Conservation (phyloP, 805 yeast genomes). For the Schwanniomyces sp. region DNA sequence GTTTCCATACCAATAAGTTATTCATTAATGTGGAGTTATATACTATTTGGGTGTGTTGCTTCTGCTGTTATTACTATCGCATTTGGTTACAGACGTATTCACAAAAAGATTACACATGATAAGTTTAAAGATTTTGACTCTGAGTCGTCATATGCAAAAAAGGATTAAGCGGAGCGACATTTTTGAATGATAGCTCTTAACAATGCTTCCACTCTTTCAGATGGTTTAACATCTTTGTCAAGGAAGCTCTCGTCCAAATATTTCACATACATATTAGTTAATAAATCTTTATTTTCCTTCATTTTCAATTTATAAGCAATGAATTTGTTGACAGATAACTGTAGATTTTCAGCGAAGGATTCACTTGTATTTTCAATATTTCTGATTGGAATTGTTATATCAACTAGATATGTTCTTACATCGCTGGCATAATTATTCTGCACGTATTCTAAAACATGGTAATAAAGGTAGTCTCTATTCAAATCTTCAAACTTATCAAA, state of each 20-base stretch:
- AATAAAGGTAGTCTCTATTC: slow-evolving; percentile 64
- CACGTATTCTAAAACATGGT: slow-evolving; percentile 61
- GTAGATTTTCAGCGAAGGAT: slow-evolving; percentile 58
- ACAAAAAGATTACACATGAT: slow-evolving; percentile 12
- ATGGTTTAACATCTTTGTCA: slow-evolving; percentile 13
- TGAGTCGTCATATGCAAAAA: slow-evolving; percentile 20
- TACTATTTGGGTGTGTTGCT: slow-evolving; percentile 20
- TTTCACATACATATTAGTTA: slow-evolving; percentile 29
- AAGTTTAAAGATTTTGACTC: slow-evolving; percentile 21
- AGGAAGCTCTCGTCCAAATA: slow-evolving; percentile 26
- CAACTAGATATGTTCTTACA: slow-evolving; percentile 46
- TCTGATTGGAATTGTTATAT: slow-evolving; percentile 68
- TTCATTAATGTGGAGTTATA: slow-evolving; percentile 14
- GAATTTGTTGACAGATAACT: slow-evolving; percentile 69
- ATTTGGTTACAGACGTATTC: slow-evolving; percentile 22
- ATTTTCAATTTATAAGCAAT: slow-evolving; percentile 54
- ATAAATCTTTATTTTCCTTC: slow-evolving; percentile 25
- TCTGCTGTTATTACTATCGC: slow-evolving; percentile 23
- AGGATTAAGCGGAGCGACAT: slow-evolving; percentile 26
- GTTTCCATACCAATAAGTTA: slow-evolving; percentile 27
- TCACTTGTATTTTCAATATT: slow-evolving; percentile 39
- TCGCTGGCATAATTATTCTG: slow-evolving; percentile 40
- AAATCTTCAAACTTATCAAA: slow-evolving; percentile 70
- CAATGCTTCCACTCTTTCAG: slow-evolving; percentile 28
- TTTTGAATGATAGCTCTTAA: slow-evolving; percentile 41